These are phyloP conservation scores for Fistulifera solaris DNA, from an alignment of 108 stramenopile genomes.

Conservation along the genomic window DNA sequence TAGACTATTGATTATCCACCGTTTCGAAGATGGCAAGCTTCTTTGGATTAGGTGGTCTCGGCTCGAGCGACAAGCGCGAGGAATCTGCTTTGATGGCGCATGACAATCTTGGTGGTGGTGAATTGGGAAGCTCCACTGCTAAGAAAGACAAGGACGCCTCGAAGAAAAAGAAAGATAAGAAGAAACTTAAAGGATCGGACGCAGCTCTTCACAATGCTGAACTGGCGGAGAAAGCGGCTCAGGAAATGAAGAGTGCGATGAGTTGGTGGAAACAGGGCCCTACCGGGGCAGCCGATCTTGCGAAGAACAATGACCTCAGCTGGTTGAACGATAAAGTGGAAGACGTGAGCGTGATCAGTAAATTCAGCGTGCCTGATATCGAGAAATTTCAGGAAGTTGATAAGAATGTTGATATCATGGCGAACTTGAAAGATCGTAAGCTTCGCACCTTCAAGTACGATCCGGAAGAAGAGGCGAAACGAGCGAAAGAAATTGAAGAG, in stretches of 20 bases:
- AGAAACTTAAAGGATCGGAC: constrained; percentile 2
- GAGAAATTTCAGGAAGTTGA: constrained; percentile 6
- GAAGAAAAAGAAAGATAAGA: constrained; percentile 8
- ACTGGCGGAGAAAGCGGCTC: constrained; percentile 17
- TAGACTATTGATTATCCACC: background rate
- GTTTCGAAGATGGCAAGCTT: background rate
- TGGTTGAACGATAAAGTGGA: constrained; percentile 1
- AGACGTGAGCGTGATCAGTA: background rate
- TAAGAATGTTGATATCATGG: constrained; percentile 12
- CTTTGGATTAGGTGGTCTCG: constrained; percentile 2
- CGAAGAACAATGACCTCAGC: background rate
- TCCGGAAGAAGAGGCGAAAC: constrained; percentile 3
- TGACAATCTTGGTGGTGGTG: constrained; percentile 3
- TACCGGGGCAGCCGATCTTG: background rate
- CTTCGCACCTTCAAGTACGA: background rate
- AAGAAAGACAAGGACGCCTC: constrained; percentile 7
- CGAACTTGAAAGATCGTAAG: background rate
- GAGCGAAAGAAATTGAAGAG: constrained; percentile 6
- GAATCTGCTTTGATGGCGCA: constrained; percentile 5
- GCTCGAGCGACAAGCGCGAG: background rate
- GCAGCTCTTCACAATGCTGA: constrained; percentile 8
- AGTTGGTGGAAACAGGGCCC: constrained; percentile 13
- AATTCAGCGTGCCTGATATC: constrained; percentile 5
- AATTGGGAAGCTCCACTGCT: constrained; percentile 4
- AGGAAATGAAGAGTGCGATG: constrained; percentile 27